Percentiles rank a stretch among this genome's conserved stretches.
Conservation (phyloP, 495 filamentous ascomycete species). For the Beverwykella pulmonaria region DNA sequence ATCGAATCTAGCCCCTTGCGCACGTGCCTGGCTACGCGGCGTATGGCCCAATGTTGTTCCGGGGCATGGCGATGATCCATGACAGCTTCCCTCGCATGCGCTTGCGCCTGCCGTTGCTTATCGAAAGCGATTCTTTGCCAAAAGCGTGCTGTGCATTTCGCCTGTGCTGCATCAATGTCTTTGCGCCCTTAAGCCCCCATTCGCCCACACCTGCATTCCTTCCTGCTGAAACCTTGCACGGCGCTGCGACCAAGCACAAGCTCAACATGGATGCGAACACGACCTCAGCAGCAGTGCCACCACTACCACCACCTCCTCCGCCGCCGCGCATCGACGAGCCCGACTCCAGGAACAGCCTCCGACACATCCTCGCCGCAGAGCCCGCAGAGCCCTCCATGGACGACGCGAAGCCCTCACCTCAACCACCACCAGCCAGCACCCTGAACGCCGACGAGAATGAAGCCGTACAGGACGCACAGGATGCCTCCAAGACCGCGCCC, state of each 20-base stretch:
- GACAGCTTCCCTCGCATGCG: background rate
- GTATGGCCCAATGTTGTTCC: background rate
- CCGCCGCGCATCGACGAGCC: slow-evolving; percentile 33
- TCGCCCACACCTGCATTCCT: background rate
- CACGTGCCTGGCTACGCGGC: background rate
- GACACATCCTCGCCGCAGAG: slow-evolving; percentile 42
- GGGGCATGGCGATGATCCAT: background rate
- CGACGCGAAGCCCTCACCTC: slow-evolving; percentile 13
- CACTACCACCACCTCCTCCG: background rate
- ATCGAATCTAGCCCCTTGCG: background rate
- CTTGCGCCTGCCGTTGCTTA: background rate
- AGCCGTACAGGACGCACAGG: slow-evolving; percentile 42
- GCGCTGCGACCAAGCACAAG: slow-evolving; percentile 25
- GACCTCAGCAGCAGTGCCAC: slow-evolving; percentile 17
- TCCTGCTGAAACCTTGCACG: slow-evolving; percentile 26
- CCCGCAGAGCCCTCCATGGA: slow-evolving; percentile 40
- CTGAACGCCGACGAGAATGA: slow-evolving; percentile 30
- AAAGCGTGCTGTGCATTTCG: background rate
- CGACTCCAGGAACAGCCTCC: slow-evolving; percentile 38
- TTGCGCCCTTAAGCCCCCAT: background rate
- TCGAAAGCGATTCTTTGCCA: background rate
- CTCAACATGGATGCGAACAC: slow-evolving; percentile 38
- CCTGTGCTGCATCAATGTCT: background rate
- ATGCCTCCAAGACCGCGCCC: slow-evolving; percentile 32
- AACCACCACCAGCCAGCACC: slow-evolving; percentile 21